These are phyloP conservation scores for Camptophora hylomeconis DNA, from an alignment of 2,329 filamentous ascomycete species.

Conservation along the genomic window DNA sequence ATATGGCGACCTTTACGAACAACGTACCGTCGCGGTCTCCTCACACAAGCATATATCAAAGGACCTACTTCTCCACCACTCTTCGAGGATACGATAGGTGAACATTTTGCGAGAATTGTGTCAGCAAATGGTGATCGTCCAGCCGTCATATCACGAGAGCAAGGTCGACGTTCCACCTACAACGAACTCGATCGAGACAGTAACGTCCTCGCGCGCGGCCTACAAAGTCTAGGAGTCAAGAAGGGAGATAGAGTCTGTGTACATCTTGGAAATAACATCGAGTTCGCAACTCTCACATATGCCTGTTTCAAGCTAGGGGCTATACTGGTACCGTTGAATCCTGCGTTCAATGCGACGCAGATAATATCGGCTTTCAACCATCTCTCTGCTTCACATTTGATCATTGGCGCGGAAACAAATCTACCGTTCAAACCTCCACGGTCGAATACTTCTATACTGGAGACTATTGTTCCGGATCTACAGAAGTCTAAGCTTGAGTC, in stretches of 20 bases:
- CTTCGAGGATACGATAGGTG: constrained; percentile 33
- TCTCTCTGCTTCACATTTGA: constrained; percentile 57
- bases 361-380: constrained; percentile 67
- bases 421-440: constrained; percentile 52
- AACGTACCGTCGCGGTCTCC: constrained; percentile 8
- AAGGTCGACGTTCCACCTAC: constrained; percentile 58
- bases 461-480: constrained; percentile 39
- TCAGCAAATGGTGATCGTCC: constrained; percentile 30
- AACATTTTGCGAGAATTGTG: constrained; percentile 33
- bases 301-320: constrained; percentile 91
- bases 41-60: constrained; percentile 11
- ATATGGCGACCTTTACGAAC: no score
- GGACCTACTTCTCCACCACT: constrained; percentile 26
- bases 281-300: constrained; percentile 69
- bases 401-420: constrained; percentile 82
- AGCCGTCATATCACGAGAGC: constrained; percentile 49
- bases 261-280: constrained; percentile 70
- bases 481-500: constrained; percentile 34
- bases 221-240: constrained; percentile 16
- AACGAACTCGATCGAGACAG: constrained; percentile 49
- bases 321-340: constrained; percentile 85
- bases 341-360: constrained; percentile 70
- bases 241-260: constrained; percentile 61
- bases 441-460: constrained; percentile 45
- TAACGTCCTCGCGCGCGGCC: constrained; percentile 15